Evolutionary conservation across 2,329 filamentous ascomycete species (phyloP).

Genomic region (Lasiodiplodia theobromae): DNA sequence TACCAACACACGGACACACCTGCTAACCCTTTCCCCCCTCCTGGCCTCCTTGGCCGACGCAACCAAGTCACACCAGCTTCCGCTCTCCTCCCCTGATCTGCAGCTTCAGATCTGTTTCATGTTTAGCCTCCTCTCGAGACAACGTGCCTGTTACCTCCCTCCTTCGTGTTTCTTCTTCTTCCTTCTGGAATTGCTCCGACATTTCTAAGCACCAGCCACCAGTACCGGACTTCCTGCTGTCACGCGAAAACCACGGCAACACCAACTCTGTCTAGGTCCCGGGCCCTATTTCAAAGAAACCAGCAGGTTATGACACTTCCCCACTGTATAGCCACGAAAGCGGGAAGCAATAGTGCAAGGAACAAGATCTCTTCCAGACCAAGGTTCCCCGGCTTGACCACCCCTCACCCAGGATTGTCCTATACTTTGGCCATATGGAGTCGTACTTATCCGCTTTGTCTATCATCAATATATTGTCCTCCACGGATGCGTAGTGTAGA

Average conservation of each 20-base stretch:
- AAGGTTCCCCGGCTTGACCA: no score
- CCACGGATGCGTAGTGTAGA: not conserved
- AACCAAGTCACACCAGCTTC: not conserved
- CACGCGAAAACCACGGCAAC: not conserved
- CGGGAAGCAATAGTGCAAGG: no score
- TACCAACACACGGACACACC: not conserved
- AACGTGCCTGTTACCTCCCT: not conserved
- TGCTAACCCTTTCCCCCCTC: not conserved
- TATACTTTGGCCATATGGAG: not conserved
- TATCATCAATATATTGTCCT: not conserved
- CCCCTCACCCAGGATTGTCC: not conserved
- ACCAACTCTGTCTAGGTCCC: not conserved
- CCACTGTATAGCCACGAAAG: not conserved
- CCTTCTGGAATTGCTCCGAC: not conserved
- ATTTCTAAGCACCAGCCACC: not conserved
- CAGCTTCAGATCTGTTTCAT: constrained; percentile 1
- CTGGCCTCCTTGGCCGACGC: constrained; percentile 1
- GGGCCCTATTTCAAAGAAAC: not conserved
- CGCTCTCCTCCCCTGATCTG: not conserved
- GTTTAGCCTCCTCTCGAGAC: not conserved
- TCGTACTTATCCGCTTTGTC: not conserved
- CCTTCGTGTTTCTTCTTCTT: not conserved
- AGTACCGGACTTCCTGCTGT: not conserved
- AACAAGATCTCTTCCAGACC: no score
- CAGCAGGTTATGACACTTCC: not conserved